Evolutionary conservation across 73 alveolate genomes (phyloP).

Genomic region (Paraurostyla sp.): DNA sequence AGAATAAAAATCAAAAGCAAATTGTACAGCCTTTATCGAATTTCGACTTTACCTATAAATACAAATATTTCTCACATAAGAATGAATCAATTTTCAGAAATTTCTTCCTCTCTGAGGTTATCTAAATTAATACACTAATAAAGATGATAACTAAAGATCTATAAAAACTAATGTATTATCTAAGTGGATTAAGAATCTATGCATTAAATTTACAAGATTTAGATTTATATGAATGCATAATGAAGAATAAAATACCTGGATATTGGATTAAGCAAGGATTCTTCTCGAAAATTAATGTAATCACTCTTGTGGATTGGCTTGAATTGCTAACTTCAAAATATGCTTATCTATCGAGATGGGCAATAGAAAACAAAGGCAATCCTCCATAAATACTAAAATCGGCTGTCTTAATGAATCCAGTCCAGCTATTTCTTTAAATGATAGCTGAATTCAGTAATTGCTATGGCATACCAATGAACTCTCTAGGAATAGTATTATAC

Average conservation of each 20-base stretch:
- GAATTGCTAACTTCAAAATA: conserved; percentile 4
- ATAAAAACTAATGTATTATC: not conserved
- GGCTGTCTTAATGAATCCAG: not conserved
- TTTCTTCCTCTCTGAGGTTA: not conserved
- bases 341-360: conserved; percentile 24
- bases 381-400: not conserved
- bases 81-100: not conserved
- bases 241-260: conserved; percentile 22
- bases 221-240: conserved; percentile 13
- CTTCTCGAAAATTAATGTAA: not conserved
- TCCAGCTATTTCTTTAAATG: not conserved
- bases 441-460: not conserved
- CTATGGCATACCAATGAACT: not conserved
- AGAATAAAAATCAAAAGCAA: no score
- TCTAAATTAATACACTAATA: not conserved
- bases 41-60: not conserved
- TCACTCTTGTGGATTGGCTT: conserved; percentile 18
- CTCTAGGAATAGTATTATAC: not conserved
- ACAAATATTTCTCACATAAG: not conserved
- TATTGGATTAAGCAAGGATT: not conserved
- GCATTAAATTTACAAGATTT: not conserved
- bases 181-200: not conserved
- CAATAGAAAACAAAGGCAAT: not conserved
- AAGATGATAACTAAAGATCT: not conserved
- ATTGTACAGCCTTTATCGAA: not conserved